Percentiles rank a stretch among this genome's conserved stretches.
Evolutionary conservation across 768 basidiomycete genomes (phyloP).

Genomic region (Leccinum sublutescens): DNA sequence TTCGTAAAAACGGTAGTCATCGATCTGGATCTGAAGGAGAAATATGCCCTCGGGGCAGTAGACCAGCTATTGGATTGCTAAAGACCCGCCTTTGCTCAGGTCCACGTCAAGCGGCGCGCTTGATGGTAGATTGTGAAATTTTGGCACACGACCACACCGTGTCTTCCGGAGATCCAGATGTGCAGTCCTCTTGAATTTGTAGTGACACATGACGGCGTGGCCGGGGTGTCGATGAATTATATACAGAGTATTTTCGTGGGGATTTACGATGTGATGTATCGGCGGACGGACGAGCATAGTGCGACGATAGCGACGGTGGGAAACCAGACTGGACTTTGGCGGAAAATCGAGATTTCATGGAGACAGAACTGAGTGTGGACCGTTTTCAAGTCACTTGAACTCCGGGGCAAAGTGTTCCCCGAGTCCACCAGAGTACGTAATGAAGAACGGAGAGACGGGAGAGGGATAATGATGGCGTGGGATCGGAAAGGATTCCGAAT

Average conservation of each 20-base stretch:
- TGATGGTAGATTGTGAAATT: constrained; percentile 25
- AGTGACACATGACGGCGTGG: constrained; percentile 12
- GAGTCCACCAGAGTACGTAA: constrained; percentile 25
- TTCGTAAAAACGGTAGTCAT: constrained; percentile 6
- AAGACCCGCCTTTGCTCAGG: constrained; percentile 22
- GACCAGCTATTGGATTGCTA: constrained; percentile 17
- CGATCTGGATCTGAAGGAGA: constrained; percentile 1
- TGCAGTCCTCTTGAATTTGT: constrained; percentile 2
- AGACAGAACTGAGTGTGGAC: constrained; percentile 21
- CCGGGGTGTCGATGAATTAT: constrained; percentile 10
- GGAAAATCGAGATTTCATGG: constrained; percentile 17
- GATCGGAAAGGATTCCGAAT: constrained; percentile 15
- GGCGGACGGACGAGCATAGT: neutral
- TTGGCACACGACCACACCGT: constrained; percentile 33
- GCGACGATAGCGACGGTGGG: constrained; percentile 2
- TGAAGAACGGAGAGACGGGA: constrained; percentile 22
- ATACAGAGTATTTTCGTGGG: constrained; percentile 5
- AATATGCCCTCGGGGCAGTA: constrained; percentile 8
- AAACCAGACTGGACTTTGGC: constrained; percentile 12
- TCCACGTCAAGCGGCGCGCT: constrained; percentile 26
- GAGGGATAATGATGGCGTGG: constrained; percentile 5
- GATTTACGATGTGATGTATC: constrained; percentile 8
- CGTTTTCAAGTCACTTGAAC: constrained; percentile 18
- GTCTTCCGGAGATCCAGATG: constrained; percentile 9
- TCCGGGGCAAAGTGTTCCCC: constrained; percentile 2